phyloP scores from a whole-genome alignment of 805 yeast genomes.

The Kuraishia molischiana region DNA sequence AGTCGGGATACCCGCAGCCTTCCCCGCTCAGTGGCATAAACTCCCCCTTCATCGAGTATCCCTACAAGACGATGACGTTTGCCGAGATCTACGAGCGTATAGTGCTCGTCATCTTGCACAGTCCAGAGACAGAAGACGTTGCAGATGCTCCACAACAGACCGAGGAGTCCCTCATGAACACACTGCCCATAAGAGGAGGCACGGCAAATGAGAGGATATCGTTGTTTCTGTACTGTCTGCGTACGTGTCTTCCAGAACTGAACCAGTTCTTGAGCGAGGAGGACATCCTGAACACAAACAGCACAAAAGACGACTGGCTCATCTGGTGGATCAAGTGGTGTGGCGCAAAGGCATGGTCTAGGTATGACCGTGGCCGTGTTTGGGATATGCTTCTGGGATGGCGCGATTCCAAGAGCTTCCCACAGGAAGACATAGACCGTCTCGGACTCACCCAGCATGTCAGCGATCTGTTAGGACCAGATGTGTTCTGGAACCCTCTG shows the following conservation, averaged over 20 bases:
- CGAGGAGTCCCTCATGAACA: constrained; percentile 11
- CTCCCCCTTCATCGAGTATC: constrained; percentile 4
- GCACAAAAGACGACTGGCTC: constrained; percentile 77
- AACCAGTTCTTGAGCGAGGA: constrained; percentile 74
- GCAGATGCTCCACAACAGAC: not conserved
- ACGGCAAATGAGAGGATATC: constrained; percentile 57
- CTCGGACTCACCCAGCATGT: constrained; percentile 11
- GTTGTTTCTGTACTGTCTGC: constrained; percentile 54
- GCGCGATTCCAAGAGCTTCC: constrained; percentile 22
- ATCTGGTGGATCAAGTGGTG: constrained; percentile 93
- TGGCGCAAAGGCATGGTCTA: constrained; percentile 79
- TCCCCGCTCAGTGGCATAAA: not conserved
- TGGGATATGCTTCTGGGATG: constrained; percentile 88
- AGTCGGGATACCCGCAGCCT: not conserved
- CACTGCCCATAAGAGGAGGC: constrained; percentile 48
- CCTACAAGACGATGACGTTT: constrained; percentile 37
- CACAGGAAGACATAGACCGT: not conserved
- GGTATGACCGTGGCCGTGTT: constrained; percentile 72
- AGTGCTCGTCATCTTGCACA: constrained; percentile 64
- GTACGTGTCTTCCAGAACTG: constrained; percentile 63
- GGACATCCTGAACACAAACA: constrained; percentile 51
- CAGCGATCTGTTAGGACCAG: constrained; percentile 37
- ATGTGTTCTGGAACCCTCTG: constrained; percentile 48
- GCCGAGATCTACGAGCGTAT: constrained; percentile 62
- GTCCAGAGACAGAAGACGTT: constrained; percentile 35